These are phyloP conservation scores for Bidens hawaiensis DNA, from an alignment of 140 eudicot species.

Conservation along the genomic window DNA sequence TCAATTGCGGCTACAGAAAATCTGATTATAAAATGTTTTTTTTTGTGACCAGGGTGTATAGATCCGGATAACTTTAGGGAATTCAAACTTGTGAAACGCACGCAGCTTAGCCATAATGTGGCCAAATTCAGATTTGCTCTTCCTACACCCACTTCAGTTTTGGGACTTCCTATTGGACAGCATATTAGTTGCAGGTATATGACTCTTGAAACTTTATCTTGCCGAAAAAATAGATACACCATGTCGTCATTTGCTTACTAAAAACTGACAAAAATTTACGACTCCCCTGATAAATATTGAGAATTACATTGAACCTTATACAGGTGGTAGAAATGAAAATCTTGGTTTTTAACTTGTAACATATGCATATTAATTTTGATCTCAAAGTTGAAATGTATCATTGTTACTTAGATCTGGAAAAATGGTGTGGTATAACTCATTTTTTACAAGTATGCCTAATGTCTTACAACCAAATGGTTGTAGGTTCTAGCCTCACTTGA, in stretches of 20 bases:
- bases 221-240: neutral
- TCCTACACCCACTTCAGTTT: constrained; percentile 41
- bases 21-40: constrained; percentile 5
- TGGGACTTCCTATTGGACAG: constrained; percentile 55
- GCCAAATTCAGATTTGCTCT: constrained; percentile 49
- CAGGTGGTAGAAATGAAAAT: neutral
- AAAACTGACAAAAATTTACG: neutral
- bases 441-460: neutral
- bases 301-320: neutral
- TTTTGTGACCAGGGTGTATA: constrained; percentile 22
- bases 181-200: constrained; percentile 44
- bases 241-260: neutral
- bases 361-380: neutral
- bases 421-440: neutral
- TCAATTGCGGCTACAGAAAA: too few relatives aligned
- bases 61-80: constrained; percentile 38
- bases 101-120: constrained; percentile 43
- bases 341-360: neutral
- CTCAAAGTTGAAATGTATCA: constrained; percentile 3
- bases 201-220: neutral
- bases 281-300: too few relatives aligned
- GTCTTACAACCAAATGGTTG: too few relatives aligned
- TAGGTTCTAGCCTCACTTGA: too few relatives aligned
- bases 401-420: constrained; percentile 7
- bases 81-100: constrained; percentile 46